Evolutionary conservation across 257 asterid genomes (phyloP), one percentile per base, ranked within the genome.

Genomic region (Linaria vulgaris): DNA sequence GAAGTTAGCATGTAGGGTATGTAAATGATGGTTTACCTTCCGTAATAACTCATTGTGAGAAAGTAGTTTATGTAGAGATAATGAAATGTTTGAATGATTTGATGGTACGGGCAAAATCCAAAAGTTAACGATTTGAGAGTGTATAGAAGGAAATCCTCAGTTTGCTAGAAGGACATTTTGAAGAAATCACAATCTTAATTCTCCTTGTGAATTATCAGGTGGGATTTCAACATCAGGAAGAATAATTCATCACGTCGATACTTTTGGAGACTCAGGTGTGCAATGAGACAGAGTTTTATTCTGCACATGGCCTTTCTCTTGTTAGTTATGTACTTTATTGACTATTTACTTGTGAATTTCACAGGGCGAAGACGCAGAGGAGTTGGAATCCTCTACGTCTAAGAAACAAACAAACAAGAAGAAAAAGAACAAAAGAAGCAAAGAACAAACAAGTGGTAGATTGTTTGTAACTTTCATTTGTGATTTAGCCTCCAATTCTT

Each of bases 211-310:
- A n/a, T n/a, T n/a, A n/a, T n/a, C n/a, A n/a, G n/a, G n/a, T n/a
- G n/a, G n/a, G n/a, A n/a, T n/a, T n/a, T n/a, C n/a, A n/a, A n/a
- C n/a, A n/a, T n/a, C n/a, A n/a, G n/a, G n/a, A n/a, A n/a, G n/a
- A n/a, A n/a, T n/a, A n/a, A n/a, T 91, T 79, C 96, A 83, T 49
- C 98, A 91, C 31, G 95, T 91, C 51, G 66, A 84, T 56, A 71
- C 88, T 67, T 91, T 88, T 76, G 90, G 77, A 48, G 94, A 88
- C 53, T 34, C 61, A 51, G 88, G 86, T 95, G 98, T 88, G 73
- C 53, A 37, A 63, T 19, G 14, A 56, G 63, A 43, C 54, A n/a
- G n/a, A 24, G 53, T 48, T 49, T 21, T 15, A n/a, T 66, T 69
- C 37, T 62, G 49, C 25, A 21, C 46, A 14, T 15, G 59, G 47